Conservation (phyloP, 2,329 filamentous ascomycete species). For the Rutstroemia sp. region DNA sequence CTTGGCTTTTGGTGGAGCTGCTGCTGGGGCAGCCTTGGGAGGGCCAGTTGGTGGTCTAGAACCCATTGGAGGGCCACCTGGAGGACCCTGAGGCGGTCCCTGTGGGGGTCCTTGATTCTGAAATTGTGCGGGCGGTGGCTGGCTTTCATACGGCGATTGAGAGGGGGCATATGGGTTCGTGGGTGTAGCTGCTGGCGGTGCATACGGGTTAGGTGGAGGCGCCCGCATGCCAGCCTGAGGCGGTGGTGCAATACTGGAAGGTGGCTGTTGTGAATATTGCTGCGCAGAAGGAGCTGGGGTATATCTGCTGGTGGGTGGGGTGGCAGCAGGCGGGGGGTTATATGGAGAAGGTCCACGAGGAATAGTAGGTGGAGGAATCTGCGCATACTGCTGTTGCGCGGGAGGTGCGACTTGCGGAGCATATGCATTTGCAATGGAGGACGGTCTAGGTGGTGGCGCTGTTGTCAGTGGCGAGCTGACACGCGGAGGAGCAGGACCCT, state of each 20-base stretch:
- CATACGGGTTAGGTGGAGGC: constrained; percentile 42
- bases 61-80: constrained; percentile 30
- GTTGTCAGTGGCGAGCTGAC: constrained; percentile 62
- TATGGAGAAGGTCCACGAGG: constrained; percentile 79
- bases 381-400: constrained; percentile 30
- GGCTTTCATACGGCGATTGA: constrained; percentile 44
- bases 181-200: constrained; percentile 33
- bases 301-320: constrained; percentile 69
- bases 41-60: constrained; percentile 37
- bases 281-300: constrained; percentile 58
- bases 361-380: constrained; percentile 47
- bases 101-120: constrained; percentile 36
- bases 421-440: constrained; percentile 56
- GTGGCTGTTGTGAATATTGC: constrained; percentile 39
- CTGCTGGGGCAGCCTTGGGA: constrained; percentile 14
- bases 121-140: constrained; percentile 33
- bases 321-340: constrained; percentile 64
- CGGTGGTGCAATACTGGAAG: constrained; percentile 34
- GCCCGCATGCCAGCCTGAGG: constrained; percentile 36
- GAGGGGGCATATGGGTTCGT: constrained; percentile 56
- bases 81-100: constrained; percentile 35
- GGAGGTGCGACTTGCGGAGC: constrained; percentile 49
- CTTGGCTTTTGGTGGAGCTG: constrained; percentile 49
- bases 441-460: constrained; percentile 41
- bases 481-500: constrained; percentile 62